Conservation (phyloP, 164 flowering plant species). For the Sextonia rubra region DNA sequence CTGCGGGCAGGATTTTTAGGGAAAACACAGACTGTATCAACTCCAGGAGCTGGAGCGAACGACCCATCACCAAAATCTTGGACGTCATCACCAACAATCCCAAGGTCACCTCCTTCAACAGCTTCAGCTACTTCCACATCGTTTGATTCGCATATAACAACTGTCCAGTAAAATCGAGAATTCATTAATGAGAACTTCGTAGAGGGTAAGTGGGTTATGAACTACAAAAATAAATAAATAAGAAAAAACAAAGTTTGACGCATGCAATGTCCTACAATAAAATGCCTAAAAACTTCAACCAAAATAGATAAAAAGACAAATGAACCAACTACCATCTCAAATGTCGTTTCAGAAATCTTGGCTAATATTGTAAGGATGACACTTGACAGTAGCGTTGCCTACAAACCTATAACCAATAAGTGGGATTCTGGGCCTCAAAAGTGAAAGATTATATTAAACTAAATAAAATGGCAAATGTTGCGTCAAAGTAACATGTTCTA, state of each 20-base stretch:
- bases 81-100: slow-evolving; percentile 68
- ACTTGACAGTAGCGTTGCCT: too few species aligned
- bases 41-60: slow-evolving; percentile 73
- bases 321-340: neutral
- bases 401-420: too few species aligned
- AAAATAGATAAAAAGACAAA: neutral
- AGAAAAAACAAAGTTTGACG: neutral
- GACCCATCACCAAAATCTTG: slow-evolving; percentile 51
- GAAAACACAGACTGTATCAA: slow-evolving; percentile 81
- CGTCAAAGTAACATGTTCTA: too few species aligned
- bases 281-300: neutral
- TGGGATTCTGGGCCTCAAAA: too few species aligned
- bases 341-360: neutral
- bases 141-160: slow-evolving; percentile 67
- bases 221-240: neutral
- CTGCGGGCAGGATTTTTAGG: slow-evolving; percentile 68
- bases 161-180: slow-evolving; percentile 26
- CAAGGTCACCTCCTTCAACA: slow-evolving; percentile 60
- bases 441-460: too few species aligned
- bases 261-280: neutral
- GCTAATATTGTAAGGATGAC: too few species aligned
- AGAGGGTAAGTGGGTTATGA: neutral
- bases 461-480: too few species aligned
- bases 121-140: slow-evolving; percentile 44
- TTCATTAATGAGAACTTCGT: neutral